Evolutionary conservation across 192 early-diverging fungal genomes (phyloP), one percentile per base, ranked within the genome.

Genomic region (Backusella parvicylindrica): DNA sequence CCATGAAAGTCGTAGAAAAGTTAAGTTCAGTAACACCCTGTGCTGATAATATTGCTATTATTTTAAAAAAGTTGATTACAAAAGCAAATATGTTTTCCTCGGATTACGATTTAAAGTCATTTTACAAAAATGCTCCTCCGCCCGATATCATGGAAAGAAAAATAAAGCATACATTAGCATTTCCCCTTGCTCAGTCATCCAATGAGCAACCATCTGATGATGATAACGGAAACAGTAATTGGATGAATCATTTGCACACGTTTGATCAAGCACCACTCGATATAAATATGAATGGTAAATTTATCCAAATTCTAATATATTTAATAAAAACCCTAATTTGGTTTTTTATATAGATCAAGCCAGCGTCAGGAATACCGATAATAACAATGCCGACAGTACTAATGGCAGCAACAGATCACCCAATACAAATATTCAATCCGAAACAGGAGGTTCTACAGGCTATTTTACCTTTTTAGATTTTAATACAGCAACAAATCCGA

Each of bases 1-100:
- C 75, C 18, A 41, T 66, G 7, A 12, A 28, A 2, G 38, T 81
- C 1, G 53, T 81, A 1, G 71, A 75, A 60, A 60, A 60, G 13
- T 1, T 60, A 23, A 26, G 23, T 13, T 13, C 23, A 60, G 26
- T 60, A 12, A 28, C 53, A 12, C 53, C 53, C 1, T 60, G 0
- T 60, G 26, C 23, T 60, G 23, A 60, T 28, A 60, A 23, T 13
- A 3, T 60, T 13, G 26, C 21, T 60, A 60, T 13, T 60, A 12
- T 60, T 60, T 12, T 60, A 60, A 60, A 23, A 60, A 60, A 28
- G 13, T 60, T 60, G 11, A 23, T 60, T 1, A 13, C 23, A 28
- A 60, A 60, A 28, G 53, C 23, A 23, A 60, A 28, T 0, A 28
- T 60, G 26, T 60, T 60, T 28, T 3, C 21, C 0, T 12, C 3